Percentiles rank a stretch among this genome's conserved stretches.
Conservation (phyloP, 83 land plant species). For the Picea abies region DNA sequence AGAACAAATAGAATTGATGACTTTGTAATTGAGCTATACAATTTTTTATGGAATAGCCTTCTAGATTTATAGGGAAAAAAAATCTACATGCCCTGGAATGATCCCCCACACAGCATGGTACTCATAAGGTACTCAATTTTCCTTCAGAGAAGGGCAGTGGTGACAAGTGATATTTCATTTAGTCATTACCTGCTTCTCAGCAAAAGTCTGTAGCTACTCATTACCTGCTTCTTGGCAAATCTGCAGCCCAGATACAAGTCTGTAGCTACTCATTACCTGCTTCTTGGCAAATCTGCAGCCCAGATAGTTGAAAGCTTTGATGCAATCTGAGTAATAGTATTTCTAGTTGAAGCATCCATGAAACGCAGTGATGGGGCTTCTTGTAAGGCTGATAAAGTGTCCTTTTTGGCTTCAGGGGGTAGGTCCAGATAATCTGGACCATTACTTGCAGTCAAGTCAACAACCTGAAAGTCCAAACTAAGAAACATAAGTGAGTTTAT, state of each 20-base stretch:
- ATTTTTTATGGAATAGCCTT: neutral
- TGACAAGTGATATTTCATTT: too few relatives aligned
- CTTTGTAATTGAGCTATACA: neutral
- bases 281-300: constrained; percentile 15
- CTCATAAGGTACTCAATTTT: too few relatives aligned
- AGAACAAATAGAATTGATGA: too few relatives aligned
- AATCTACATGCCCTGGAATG: neutral
- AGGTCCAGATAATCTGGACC: constrained; percentile 30
- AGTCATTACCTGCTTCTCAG: too few relatives aligned
- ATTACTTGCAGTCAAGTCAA: constrained; percentile 23
- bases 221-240: neutral
- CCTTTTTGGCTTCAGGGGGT: constrained; percentile 24
- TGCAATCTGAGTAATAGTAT: constrained; percentile 18
- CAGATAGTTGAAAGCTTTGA: constrained; percentile 23
- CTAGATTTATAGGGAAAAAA: neutral
- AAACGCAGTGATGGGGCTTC: constrained; percentile 24
- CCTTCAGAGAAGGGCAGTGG: too few relatives aligned
- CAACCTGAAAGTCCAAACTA: constrained; percentile 27
- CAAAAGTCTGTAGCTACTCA: neutral
- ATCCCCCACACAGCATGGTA: neutral
- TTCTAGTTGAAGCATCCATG: constrained; percentile 24
- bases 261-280: neutral
- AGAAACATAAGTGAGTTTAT: neutral
- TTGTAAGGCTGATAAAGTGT: constrained; percentile 18
- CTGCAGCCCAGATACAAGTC: constrained; percentile 21